Base-by-base conservation (phyloP, 2,329 filamentous ascomycete genomes). In the Coniochaeta prunicola region DNA sequence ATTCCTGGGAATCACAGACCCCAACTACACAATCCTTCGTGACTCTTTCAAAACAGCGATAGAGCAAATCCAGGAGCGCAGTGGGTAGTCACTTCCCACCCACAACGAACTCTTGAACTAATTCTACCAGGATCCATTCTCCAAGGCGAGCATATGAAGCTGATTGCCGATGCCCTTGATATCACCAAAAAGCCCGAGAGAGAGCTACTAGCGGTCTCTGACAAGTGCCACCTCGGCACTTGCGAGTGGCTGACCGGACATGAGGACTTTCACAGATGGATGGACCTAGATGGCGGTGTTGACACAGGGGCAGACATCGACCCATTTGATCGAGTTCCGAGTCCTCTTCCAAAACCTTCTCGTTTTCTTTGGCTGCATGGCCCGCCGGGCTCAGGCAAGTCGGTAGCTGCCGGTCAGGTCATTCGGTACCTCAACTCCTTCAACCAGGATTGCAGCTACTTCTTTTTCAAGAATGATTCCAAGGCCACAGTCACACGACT, bases 361-460 rank as follows among this genome's bases (percentile, higher is more conserved):
- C n/a, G n/a, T n/a, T n/a, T n/a, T 24, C 60, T 67, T 21, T 69
- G 69, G 69, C 63, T 70, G 28, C 65, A 62, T 10, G 69, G 65
- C 13, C 63, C 63, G 28, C 69, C 68, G 2, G 69, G 63, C 0
- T 63, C 64, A 17, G 69, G 67, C 15, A 71, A 69, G 56, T 64
- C 67, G 2, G 64, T 68, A 5, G 59, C 64, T 3, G 59, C 67
- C 2, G 64, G 63, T 0, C 65, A 66, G 56, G 61, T 69, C 17
- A 60, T 70, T 38, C 58, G 53, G 28, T 62, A 66, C 40, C 61
- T 70, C 8, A 60, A 66, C 55, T 58, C 60, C 9, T 59, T 53
- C 57, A 61, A 65, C 36, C 28, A 63, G 2, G 65, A 69, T 53
- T 67, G 64, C 48, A 62, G 60, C 45, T 69, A 67, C 57, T 68